These are phyloP conservation scores for Coemansia sp. DNA, from an alignment of 192 early-diverging fungal species.

Conservation along the genomic window DNA sequence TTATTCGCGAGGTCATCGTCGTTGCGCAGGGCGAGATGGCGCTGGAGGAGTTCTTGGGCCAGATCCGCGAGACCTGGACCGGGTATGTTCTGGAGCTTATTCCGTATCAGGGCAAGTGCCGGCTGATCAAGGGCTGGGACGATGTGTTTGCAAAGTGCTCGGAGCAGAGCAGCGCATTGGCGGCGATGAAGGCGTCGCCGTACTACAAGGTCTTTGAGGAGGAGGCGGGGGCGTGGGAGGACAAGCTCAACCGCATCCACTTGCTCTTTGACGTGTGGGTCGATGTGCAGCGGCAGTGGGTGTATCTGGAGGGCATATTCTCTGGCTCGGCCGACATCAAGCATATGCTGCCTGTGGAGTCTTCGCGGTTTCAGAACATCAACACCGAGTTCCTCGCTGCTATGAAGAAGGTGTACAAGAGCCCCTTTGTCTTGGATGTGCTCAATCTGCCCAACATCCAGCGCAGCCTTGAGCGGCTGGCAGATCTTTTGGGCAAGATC, in stretches of 20 bases:
- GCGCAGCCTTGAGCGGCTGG: conserved; percentile 91
- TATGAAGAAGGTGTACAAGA: conserved; percentile 99
- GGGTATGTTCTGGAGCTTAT: conserved; percentile 91
- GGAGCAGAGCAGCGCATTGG: conserved; percentile 92
- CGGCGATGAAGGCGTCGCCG: conserved; percentile 96
- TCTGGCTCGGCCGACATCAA: conserved; percentile 96
- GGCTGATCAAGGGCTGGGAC: conserved; percentile 97
- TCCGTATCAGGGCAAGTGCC: conserved; percentile 96
- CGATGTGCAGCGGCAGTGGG: conserved; percentile 99
- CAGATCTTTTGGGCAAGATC: conserved; percentile 90
- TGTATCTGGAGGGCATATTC: conserved; percentile 99
- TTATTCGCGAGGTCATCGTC: conserved; percentile 84
- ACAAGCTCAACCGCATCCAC: conserved; percentile 93
- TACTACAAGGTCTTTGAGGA: conserved; percentile 99
- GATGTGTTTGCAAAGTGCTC: conserved; percentile 95
- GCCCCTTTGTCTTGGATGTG: conserved; percentile 94
- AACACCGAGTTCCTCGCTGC: conserved; percentile 97
- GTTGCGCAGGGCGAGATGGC: conserved; percentile 99
- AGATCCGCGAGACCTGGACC: conserved; percentile 89
- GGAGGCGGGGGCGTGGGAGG: conserved; percentile 92
- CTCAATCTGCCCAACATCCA: conserved; percentile 90
- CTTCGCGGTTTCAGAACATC: conserved; percentile 94
- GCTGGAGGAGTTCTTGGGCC: conserved; percentile 95
- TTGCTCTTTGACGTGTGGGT: conserved; percentile 99
- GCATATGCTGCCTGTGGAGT: conserved; percentile 93